phyloP scores from a whole-genome alignment of 2,329 filamentous ascomycete species.

The Escovopsis sp. region DNA sequence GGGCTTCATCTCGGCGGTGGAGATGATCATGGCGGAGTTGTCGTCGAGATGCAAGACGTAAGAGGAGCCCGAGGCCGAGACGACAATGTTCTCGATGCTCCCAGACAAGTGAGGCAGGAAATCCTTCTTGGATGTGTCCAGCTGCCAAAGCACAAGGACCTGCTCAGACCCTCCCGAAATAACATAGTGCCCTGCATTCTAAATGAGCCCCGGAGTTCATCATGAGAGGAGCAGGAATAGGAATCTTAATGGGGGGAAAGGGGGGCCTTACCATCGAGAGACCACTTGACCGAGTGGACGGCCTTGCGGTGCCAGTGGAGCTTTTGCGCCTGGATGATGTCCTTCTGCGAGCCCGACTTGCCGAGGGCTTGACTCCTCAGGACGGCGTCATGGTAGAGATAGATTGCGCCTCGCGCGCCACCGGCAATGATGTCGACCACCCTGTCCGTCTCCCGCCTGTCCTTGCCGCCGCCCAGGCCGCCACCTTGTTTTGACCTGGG shows the following conservation, averaged over 20 bases:
- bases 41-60: slow-evolving; percentile 81
- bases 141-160: slow-evolving; percentile 81
- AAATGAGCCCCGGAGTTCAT: too few relatives aligned
- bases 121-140: slow-evolving; percentile 71
- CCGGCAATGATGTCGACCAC: slow-evolving; percentile 66
- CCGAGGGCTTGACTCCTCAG: slow-evolving; percentile 35
- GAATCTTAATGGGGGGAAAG: not conserved
- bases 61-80: slow-evolving; percentile 64
- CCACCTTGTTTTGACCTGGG: slow-evolving; percentile 5
- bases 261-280: slow-evolving; percentile 58
- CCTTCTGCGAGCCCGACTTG: slow-evolving; percentile 24
- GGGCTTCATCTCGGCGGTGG: slow-evolving; percentile 76
- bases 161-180: slow-evolving; percentile 88
- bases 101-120: slow-evolving; percentile 83
- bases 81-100: slow-evolving; percentile 67
- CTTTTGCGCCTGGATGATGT: slow-evolving; percentile 45
- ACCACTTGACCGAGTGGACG: slow-evolving; percentile 82
- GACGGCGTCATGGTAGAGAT: slow-evolving; percentile 67
- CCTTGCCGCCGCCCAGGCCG: slow-evolving; percentile 9
- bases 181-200: slow-evolving; percentile 62
- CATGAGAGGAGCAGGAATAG: slow-evolving; percentile 15
- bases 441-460: slow-evolving; percentile 14
- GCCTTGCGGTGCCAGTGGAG: slow-evolving; percentile 85
- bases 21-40: slow-evolving; percentile 82
- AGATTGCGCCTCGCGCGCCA: slow-evolving; percentile 59